Percentiles rank a stretch among this genome's conserved stretches.
phyloP scores from a whole-genome alignment of 2,329 filamentous ascomycete species.

The Pseudocercospora pini-densiflorae region DNA sequence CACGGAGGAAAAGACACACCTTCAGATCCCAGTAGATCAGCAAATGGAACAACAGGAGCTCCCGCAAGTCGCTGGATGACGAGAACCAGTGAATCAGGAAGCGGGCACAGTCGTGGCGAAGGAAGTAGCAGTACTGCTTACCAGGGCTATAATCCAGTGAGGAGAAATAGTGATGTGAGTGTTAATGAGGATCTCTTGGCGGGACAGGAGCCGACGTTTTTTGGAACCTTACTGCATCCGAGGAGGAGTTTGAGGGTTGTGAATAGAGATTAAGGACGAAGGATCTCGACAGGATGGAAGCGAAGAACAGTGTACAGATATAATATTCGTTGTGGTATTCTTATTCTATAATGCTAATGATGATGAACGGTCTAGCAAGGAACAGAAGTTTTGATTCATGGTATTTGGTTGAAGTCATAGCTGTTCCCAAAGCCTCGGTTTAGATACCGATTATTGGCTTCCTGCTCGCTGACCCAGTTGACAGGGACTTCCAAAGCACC shows the following conservation, averaged over 20 bases:
- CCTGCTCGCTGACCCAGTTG: slow-evolving; percentile 52
- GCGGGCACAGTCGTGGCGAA: slow-evolving; percentile 35
- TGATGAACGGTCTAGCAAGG: neutral
- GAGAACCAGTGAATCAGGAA: slow-evolving; percentile 42
- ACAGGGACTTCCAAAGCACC: slow-evolving; percentile 56
- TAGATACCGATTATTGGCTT: slow-evolving; percentile 55
- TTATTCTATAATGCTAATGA: neutral
- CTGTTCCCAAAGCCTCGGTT: slow-evolving; percentile 64
- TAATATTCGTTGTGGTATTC: neutral
- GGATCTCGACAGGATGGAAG: neutral
- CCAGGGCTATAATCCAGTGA: slow-evolving; percentile 34
- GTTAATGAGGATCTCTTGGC: slow-evolving; percentile 65
- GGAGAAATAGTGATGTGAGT: slow-evolving; percentile 51
- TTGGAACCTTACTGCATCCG: slow-evolving; percentile 49
- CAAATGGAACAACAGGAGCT: slow-evolving; percentile 8
- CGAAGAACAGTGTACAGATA: slow-evolving; percentile 1
- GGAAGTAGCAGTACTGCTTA: slow-evolving; percentile 35
- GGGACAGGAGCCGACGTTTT: slow-evolving; percentile 71
- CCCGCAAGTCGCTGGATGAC: slow-evolving; percentile 19
- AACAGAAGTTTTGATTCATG: neutral
- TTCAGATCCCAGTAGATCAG: slow-evolving; percentile 17
- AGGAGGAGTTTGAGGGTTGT: slow-evolving; percentile 59
- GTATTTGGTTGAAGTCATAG: slow-evolving; percentile 63
- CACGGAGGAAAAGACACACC: slow-evolving; percentile 19
- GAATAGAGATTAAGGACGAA: slow-evolving; percentile 26